Conservation (phyloP, 805 yeast genomes). For the Candida berthetii region DNA sequence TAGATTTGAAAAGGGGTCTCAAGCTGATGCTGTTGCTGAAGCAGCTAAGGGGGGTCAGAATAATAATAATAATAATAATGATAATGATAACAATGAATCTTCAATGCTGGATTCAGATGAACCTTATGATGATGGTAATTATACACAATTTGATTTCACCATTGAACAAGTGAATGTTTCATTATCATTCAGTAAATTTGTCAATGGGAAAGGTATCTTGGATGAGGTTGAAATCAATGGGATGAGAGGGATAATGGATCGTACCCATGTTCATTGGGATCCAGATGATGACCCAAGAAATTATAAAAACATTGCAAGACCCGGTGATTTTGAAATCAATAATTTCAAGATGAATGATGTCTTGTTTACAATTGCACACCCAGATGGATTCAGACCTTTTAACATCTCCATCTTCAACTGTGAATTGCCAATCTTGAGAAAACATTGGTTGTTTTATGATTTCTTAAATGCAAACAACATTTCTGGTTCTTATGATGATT, state of each 20-base stretch:
- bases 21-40: slow-evolving; percentile 65
- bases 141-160: slow-evolving; percentile 90
- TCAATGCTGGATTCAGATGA: too few relatives aligned
- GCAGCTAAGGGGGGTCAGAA: too few relatives aligned
- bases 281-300: slow-evolving; percentile 78
- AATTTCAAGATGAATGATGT: slow-evolving; percentile 80
- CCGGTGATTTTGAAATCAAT: slow-evolving; percentile 93
- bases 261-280: slow-evolving; percentile 82
- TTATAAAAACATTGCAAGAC: slow-evolving; percentile 63
- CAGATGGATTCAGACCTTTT: slow-evolving; percentile 74
- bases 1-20: slow-evolving; percentile 65
- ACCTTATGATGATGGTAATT: slow-evolving; percentile 79
- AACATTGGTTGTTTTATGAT: slow-evolving; percentile 93
- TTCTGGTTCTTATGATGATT: slow-evolving; percentile 89
- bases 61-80: too few relatives aligned
- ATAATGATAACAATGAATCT: too few relatives aligned
- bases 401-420: slow-evolving; percentile 85
- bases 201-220: slow-evolving; percentile 83
- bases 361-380: slow-evolving; percentile 76
- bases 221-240: slow-evolving; percentile 79
- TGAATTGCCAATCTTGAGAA: slow-evolving; percentile 71
- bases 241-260: slow-evolving; percentile 85
- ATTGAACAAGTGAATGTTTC: slow-evolving; percentile 81
- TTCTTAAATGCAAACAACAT: slow-evolving; percentile 75
- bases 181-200: slow-evolving; percentile 78